Conservation (phyloP, 805 yeast species). For the Candida boleticola region DNA sequence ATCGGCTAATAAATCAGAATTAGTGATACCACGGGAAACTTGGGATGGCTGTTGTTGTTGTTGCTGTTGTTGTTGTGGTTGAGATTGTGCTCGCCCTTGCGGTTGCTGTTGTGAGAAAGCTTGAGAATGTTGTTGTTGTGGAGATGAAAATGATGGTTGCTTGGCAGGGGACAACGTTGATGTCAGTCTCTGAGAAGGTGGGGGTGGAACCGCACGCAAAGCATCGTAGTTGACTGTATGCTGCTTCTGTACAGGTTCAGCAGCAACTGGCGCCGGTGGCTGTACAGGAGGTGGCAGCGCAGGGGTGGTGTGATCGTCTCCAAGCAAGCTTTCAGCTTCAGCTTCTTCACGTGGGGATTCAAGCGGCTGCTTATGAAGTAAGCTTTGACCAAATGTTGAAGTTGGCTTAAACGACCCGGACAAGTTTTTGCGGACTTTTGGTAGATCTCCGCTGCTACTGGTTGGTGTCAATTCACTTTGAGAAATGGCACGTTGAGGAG, state of each 20-base stretch:
- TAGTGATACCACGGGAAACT: constrained; percentile 9
- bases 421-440: constrained; percentile 32
- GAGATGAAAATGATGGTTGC: constrained; percentile 7
- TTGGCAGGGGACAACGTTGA: constrained; percentile 11
- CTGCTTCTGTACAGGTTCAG: constrained; percentile 14
- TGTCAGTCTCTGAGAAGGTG: constrained; percentile 24
- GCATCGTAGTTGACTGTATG: constrained; percentile 50
- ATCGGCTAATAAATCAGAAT: constrained; percentile 56
- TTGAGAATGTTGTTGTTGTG: neutral
- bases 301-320: constrained; percentile 27
- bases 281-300: constrained; percentile 24
- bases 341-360: constrained; percentile 12
- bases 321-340: constrained; percentile 26
- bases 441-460: constrained; percentile 18
- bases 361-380: constrained; percentile 33
- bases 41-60: constrained; percentile 1
- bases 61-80: constrained; percentile 1
- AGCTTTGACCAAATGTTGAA: constrained; percentile 79
- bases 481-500: constrained; percentile 21
- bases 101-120: constrained; percentile 8
- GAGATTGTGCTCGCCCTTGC: too few relatives aligned
- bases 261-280: constrained; percentile 19
- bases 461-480: constrained; percentile 30
- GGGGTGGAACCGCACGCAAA: constrained; percentile 46
- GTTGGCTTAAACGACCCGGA: constrained; percentile 68